phyloP scores from a whole-genome alignment of 306 rosid genomes.

The Cucumis melo region DNA sequence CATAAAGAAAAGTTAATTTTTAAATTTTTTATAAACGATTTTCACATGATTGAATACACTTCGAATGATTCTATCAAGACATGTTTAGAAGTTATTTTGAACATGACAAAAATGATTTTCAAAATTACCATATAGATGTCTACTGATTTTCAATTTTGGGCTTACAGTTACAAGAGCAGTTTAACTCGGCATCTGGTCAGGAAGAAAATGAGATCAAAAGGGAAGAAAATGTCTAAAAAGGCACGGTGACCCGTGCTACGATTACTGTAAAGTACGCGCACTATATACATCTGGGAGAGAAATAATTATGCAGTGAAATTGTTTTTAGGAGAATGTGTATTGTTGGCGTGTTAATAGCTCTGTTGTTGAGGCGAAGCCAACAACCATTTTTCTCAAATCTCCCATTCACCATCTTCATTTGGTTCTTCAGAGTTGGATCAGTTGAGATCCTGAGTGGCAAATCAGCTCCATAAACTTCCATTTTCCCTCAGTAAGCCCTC shows the following conservation, averaged over 20 bases:
- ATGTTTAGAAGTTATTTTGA: too few relatives aligned
- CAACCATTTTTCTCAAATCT: constrained; percentile 28
- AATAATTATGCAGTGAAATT: constrained; percentile 24
- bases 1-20: too few relatives aligned
- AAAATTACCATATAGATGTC: neutral
- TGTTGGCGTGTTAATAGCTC: constrained; percentile 21
- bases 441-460: neutral
- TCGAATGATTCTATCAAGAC: neutral
- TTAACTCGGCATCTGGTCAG: constrained; percentile 29
- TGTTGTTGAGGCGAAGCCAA: constrained; percentile 8
- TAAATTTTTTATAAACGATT: too few relatives aligned
- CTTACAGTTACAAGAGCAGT: constrained; percentile 77
- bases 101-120: too few relatives aligned
- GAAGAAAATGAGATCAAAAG: constrained; percentile 55
- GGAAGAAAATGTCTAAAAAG: constrained; percentile 42
- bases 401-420: neutral
- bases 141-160: constrained; percentile 9
- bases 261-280: constrained; percentile 20
- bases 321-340: constrained; percentile 16
- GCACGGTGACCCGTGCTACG: neutral
- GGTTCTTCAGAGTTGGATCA: constrained; percentile 4
- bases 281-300: constrained; percentile 32
- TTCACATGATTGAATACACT: too few relatives aligned
- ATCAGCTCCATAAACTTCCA: neutral
- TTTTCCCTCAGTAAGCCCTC: neutral